phyloP scores from a whole-genome alignment of 257 asterid genomes.

The Nicotiana otophora region DNA sequence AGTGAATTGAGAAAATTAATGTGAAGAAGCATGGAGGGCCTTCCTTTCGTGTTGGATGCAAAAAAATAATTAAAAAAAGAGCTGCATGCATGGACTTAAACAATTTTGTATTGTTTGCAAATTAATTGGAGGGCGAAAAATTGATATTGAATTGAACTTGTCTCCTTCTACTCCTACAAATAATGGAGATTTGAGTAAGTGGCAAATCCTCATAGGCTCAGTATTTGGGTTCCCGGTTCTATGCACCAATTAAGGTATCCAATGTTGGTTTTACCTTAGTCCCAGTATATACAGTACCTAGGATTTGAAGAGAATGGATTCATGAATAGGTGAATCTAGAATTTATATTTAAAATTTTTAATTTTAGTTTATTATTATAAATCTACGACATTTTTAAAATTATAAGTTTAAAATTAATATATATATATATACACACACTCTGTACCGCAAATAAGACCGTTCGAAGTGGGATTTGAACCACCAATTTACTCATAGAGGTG shows the following conservation, averaged over 20 bases:
- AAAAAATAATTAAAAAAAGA: background rate
- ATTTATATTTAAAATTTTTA: too few relatives aligned
- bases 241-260: constrained; percentile 31
- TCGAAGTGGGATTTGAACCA: too few relatives aligned
- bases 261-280: constrained; percentile 14
- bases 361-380: too few relatives aligned
- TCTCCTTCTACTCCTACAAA: constrained; percentile 6
- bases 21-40: constrained; percentile 5
- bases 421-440: too few relatives aligned
- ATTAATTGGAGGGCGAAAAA: background rate
- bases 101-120: background rate
- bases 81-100: background rate
- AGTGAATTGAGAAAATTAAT: background rate
- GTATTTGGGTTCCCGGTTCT: constrained; percentile 22
- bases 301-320: too few relatives aligned
- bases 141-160: constrained; percentile 17
- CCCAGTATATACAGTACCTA: too few relatives aligned
- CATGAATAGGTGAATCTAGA: too few relatives aligned
- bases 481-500: too few relatives aligned
- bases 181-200: constrained; percentile 6
- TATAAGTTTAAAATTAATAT: too few relatives aligned
- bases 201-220: constrained; percentile 15
- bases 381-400: too few relatives aligned
- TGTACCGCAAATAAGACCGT: too few relatives aligned
- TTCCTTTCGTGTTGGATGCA: background rate